These are phyloP conservation scores for Nicotiana benthamiana DNA, from an alignment of 257 asterid species.

Conservation along the genomic window DNA sequence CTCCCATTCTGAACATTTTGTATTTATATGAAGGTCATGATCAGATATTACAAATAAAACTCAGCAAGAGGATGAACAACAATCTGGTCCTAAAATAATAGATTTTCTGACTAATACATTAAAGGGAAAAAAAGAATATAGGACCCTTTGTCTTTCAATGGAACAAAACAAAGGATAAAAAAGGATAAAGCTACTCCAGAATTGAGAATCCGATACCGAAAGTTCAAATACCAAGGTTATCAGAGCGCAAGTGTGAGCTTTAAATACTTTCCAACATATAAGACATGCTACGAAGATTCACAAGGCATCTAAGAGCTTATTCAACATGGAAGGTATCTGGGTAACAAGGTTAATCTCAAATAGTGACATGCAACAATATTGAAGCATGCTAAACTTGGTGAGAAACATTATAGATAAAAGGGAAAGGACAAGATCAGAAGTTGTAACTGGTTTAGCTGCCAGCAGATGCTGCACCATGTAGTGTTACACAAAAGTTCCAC, in stretches of 20 bases:
- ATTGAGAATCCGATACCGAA: not conserved
- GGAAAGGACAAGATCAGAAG: not conserved
- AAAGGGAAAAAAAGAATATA: not conserved
- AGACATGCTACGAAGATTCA: not conserved
- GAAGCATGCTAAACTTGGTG: not conserved
- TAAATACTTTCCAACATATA: not conserved
- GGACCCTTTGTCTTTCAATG: not conserved
- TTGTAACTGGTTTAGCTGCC: not conserved
- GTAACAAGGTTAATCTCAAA: not conserved
- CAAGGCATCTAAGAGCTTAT: not conserved
- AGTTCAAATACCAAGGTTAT: not conserved
- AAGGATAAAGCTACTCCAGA: not conserved
- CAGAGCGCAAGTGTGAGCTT: not conserved
- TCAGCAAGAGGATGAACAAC: no score
- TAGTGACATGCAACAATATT: not conserved
- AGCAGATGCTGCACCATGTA: not conserved
- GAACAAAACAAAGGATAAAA: not conserved
- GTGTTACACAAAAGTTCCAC: not conserved
- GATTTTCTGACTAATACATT: not conserved
- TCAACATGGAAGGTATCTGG: not conserved
- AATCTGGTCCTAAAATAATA: not conserved
- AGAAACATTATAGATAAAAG: not conserved
- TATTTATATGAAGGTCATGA: not conserved
- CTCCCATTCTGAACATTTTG: slow-evolving; percentile 53
- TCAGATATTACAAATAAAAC: not conserved